These are phyloP conservation scores for Pythium guiyangense DNA, from an alignment of 352 stramenopile genomes.

Conservation along the genomic window DNA sequence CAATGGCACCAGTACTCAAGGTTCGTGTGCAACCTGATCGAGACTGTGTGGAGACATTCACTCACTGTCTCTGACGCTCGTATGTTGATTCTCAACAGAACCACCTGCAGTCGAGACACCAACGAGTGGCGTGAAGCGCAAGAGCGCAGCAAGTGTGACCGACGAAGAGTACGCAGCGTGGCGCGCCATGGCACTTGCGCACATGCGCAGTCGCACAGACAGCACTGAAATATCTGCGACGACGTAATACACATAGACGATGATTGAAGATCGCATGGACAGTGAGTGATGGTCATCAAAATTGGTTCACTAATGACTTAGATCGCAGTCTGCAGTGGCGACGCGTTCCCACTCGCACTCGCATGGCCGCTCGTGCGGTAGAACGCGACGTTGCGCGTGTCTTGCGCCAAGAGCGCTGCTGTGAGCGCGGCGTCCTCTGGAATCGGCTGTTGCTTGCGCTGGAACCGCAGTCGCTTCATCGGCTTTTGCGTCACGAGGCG, in stretches of 20 bases:
- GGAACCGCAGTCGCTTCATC: slow-evolving; percentile 13
- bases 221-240: too few relatives aligned
- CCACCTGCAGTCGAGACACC: neutral
- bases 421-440: slow-evolving; percentile 14
- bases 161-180: slow-evolving; percentile 4
- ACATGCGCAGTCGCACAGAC: neutral
- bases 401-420: slow-evolving; percentile 1
- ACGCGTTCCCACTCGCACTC: too few relatives aligned
- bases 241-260: too few relatives aligned
- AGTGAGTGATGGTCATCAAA: too few relatives aligned
- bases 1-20: neutral
- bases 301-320: too few relatives aligned
- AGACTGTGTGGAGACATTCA: neutral
- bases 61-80: neutral
- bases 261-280: too few relatives aligned
- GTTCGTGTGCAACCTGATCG: neutral
- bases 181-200: slow-evolving; percentile 1
- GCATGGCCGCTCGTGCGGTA: neutral
- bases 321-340: too few relatives aligned
- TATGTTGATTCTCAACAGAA: neutral
- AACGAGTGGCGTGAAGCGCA: neutral
- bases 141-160: neutral
- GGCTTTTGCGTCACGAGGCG: slow-evolving; percentile 20
- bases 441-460: slow-evolving; percentile 17
- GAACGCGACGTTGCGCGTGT: neutral